Evolutionary conservation across 2,329 filamentous ascomycete species (phyloP).

Genomic region (Verticillium klebahnii): DNA sequence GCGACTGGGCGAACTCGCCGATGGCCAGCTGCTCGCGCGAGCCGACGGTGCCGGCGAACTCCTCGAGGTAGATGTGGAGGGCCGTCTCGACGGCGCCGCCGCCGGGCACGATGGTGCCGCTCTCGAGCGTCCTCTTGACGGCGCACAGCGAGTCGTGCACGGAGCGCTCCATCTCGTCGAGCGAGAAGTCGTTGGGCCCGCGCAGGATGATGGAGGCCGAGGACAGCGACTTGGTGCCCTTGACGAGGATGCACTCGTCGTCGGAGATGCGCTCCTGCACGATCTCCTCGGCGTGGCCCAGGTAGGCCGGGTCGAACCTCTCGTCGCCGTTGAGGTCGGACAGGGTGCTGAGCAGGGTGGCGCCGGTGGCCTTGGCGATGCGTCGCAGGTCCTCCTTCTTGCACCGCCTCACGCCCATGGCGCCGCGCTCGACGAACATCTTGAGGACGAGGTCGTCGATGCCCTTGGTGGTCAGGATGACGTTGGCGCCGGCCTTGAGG

Average conservation of each 20-base stretch:
- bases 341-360: conserved; percentile 85
- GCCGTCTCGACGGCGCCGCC: conserved; percentile 98
- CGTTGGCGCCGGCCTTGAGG: conserved; percentile 93
- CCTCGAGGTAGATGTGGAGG: conserved; percentile 97
- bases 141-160: conserved; percentile 95
- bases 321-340: conserved; percentile 98
- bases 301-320: conserved; percentile 84
- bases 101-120: conserved; percentile 92
- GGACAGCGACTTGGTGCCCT: conserved; percentile 90
- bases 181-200: conserved; percentile 90
- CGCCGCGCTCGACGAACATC: conserved; percentile 88
- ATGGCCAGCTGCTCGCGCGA: conserved; percentile 97
- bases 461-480: conserved; percentile 94
- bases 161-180: conserved; percentile 99
- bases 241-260: conserved; percentile 95
- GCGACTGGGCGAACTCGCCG: conserved; percentile 91
- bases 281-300: conserved; percentile 92
- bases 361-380: conserved; percentile 93
- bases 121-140: conserved; percentile 95
- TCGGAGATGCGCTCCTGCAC: conserved; percentile 98
- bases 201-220: conserved; percentile 95
- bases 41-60: conserved; percentile 95
- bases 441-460: conserved; percentile 96
- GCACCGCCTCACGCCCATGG: conserved; percentile 92
- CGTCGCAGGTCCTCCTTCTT: conserved; percentile 98